Base-by-base conservation (phyloP, 345 rosid genomes). In the Gossypium raimondii region DNA sequence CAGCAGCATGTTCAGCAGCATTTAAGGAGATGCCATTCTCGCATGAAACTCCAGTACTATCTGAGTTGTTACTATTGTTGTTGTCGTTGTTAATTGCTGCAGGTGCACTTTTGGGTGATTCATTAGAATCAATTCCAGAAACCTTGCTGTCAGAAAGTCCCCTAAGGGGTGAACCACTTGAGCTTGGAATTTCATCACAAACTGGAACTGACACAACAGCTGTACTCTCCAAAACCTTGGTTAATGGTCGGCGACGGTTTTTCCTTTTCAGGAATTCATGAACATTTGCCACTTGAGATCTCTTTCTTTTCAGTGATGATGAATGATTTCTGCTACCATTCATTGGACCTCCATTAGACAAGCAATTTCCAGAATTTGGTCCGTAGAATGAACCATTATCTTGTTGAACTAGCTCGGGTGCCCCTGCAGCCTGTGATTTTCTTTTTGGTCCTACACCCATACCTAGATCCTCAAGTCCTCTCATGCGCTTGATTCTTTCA, bases 381-480 rank as follows among this genome's bases (percentile, higher is more conserved):
- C 84, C 83, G 75, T 74, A 70, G 11, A 78, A 56, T 25, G 73
- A 76, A 75, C 80, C 82, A 69, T 44, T 73, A 63, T 84, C 90
- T 80, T 82, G 86, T 60, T 74, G 83, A 73, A 66, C 75, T 41
- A 27, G 72, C 74, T 83, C 86, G 11, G 43, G 71, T 58, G 68
- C 53, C 57, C 76, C 82, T 47, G 81, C 83, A 29, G 73, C 77
- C 41, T 72, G 89, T 51, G 64, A 84, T 76, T 78, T 90, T 24
- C 78, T 76, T 76, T 85, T 85, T 11, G 85, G 74, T 43, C 86
- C 87, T 70, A 83, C 75, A 77, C 82, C 86, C 84, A 84, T 85
- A 75, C 94, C 98, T 63, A 96, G 85, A 85, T 96, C 98, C 84
- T 86, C 93, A 74, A 92, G 97, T 65, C 98, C 99, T 89, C 94